Evolutionary conservation across 331 rosid species (phyloP).

Genomic region (Telfairia occidentalis): DNA sequence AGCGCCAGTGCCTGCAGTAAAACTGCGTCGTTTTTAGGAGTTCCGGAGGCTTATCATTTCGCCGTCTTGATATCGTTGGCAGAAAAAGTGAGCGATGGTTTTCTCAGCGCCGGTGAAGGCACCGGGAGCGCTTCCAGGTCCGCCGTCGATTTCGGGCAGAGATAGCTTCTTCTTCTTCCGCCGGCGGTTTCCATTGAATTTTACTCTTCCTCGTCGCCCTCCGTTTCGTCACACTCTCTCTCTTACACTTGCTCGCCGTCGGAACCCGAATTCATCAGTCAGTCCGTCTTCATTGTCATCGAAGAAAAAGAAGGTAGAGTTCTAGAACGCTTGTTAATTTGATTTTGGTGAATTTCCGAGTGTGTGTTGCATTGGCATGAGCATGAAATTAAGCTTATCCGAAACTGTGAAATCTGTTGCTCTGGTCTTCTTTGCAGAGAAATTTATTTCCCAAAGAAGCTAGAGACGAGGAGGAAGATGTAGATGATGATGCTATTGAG

Average conservation of each 20-base stretch:
- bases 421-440: slow-evolving; percentile 19
- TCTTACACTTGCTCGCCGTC: slow-evolving; percentile 32
- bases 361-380: neutral
- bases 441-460: slow-evolving; percentile 23
- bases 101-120: slow-evolving; percentile 6
- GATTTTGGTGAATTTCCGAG: neutral
- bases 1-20: slow-evolving; percentile 18
- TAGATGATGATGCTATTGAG: slow-evolving; percentile 63
- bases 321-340: neutral
- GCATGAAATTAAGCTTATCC: neutral
- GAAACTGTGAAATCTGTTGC: neutral
- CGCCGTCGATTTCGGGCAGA: neutral
- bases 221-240: slow-evolving; percentile 25
- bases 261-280: slow-evolving; percentile 14
- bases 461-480: slow-evolving; percentile 15
- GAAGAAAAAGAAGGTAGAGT: slow-evolving; percentile 36
- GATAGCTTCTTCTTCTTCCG: neutral
- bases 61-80: neutral
- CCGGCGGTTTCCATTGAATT: slow-evolving; percentile 4
- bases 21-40: slow-evolving; percentile 8
- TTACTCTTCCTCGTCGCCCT: slow-evolving; percentile 26
- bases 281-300: slow-evolving; percentile 35
- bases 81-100: neutral
- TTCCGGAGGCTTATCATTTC: neutral
- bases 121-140: neutral